Conservation (phyloP, 2,329 filamentous ascomycete species). For the Laburnicola sp. region DNA sequence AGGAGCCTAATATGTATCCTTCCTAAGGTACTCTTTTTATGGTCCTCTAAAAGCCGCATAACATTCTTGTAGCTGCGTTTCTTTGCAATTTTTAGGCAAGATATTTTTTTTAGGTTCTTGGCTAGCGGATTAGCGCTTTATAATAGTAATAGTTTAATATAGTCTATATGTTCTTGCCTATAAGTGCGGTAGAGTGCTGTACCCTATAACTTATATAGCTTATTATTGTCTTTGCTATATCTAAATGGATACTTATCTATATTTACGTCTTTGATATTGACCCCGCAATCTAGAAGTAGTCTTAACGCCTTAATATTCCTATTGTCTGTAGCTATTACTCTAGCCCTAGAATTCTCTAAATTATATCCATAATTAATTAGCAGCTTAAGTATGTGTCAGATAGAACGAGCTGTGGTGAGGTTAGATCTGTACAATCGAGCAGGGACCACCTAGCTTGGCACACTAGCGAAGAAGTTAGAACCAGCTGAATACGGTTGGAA, state of each 20-base stretch:
- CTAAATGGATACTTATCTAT: constrained; percentile 6
- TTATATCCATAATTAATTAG: constrained; percentile 11
- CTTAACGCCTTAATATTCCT: constrained; percentile 9
- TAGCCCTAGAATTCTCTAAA: constrained; percentile 2
- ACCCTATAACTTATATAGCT: constrained; percentile 8
- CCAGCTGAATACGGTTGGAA: too few relatives aligned
- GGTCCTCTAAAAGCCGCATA: neutral
- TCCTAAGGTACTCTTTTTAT: too few relatives aligned
- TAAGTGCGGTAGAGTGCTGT: constrained; percentile 12
- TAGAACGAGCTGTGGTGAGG: too few relatives aligned
- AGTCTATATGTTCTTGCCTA: neutral
- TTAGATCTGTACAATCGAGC: too few relatives aligned
- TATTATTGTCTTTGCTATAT: constrained; percentile 1
- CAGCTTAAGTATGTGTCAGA: neutral
- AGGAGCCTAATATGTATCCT: too few relatives aligned
- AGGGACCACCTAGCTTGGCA: too few relatives aligned
- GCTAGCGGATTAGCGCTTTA: neutral
- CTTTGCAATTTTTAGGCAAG: constrained; percentile 2
- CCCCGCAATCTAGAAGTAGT: constrained; percentile 11
- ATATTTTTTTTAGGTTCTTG: neutral
- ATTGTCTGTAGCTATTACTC: constrained; percentile 6
- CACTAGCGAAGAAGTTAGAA: too few relatives aligned
- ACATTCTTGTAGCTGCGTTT: neutral
- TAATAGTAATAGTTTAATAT: too few relatives aligned
- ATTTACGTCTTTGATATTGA: constrained; percentile 10